Percentiles rank a stretch among this genome's conserved stretches.
phyloP scores from a whole-genome alignment of 202 grass and related monocot genomes.

The Zoysia matrella region DNA sequence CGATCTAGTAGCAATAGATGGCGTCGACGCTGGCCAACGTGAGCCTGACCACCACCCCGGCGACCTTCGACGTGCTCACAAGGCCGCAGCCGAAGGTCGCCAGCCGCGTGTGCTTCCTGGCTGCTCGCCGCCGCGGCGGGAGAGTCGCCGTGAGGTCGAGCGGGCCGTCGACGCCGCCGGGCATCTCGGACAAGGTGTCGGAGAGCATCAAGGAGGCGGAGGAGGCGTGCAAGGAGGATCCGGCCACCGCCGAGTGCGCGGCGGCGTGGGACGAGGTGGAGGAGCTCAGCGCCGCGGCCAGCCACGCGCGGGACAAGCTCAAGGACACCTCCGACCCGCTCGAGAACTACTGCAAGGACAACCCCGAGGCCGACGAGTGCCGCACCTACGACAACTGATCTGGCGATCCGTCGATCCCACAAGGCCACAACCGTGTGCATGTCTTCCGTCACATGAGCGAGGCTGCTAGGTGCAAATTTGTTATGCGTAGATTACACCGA shows the following conservation, averaged over 20 bases:
- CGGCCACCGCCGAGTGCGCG: neutral
- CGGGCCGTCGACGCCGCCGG: conserved; percentile 25
- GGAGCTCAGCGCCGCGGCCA: too few relatives aligned
- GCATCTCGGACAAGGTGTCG: conserved; percentile 63
- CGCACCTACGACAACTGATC: conserved; percentile 80
- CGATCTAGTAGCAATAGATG: conserved; percentile 15
- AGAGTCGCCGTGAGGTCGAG: conserved; percentile 44
- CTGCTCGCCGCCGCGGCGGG: neutral
- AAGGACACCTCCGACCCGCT: too few relatives aligned
- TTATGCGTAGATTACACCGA: neutral
- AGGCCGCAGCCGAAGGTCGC: neutral
- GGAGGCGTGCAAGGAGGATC: conserved; percentile 62
- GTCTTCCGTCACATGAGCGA: neutral
- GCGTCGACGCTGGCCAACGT: conserved; percentile 36
- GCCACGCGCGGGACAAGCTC: too few relatives aligned
- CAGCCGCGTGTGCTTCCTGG: conserved; percentile 20
- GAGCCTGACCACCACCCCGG: conserved; percentile 34
- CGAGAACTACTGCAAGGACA: too few relatives aligned
- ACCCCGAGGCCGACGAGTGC: conserved; percentile 19
- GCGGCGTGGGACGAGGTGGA: too few relatives aligned
- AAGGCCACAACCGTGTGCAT: neutral
- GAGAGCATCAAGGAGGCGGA: conserved; percentile 93
- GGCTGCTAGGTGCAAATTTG: neutral
- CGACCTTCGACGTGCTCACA: conserved; percentile 26
- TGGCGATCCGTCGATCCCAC: neutral